Evolutionary conservation across 2,329 filamentous ascomycete species (phyloP).

Genomic region (Biscogniauxia sp.): DNA sequence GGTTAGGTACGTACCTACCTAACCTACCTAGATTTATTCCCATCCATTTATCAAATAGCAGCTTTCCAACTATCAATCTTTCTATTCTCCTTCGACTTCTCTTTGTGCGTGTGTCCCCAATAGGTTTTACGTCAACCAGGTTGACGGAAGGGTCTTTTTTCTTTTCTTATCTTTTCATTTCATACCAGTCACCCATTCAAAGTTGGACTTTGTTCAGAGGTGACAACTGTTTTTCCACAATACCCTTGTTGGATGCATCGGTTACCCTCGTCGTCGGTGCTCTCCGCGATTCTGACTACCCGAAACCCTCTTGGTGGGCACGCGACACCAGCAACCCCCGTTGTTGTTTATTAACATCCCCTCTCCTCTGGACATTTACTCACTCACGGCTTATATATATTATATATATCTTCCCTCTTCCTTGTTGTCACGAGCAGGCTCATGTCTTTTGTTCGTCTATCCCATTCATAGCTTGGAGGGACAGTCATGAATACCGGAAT

Average conservation of each 20-base stretch:
- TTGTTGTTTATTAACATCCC: not conserved
- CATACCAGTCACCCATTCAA: not conserved
- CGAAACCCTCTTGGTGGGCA: conserved; percentile 17
- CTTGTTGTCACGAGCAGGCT: not conserved
- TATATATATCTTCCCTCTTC: not conserved
- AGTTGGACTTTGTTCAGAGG: not conserved
- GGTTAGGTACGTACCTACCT: too few relatives aligned
- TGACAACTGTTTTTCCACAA: not conserved
- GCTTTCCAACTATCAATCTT: not conserved
- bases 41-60: not conserved
- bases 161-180: not conserved
- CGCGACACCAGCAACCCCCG: conserved; percentile 9
- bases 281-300: conserved; percentile 10
- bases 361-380: not conserved
- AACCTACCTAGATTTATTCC: not conserved
- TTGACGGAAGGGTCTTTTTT: not conserved
- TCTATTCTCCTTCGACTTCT: not conserved
- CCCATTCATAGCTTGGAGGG: conserved; percentile 6
- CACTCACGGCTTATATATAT: not conserved
- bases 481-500: conserved; percentile 29
- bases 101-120: not conserved
- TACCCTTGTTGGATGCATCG: not conserved
- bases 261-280: not conserved
- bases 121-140: not conserved
- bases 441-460: conserved; percentile 14